Evolutionary conservation across 1,284 basidiomycete genomes (phyloP).

Genomic region (Apiotrichum laibachii): DNA sequence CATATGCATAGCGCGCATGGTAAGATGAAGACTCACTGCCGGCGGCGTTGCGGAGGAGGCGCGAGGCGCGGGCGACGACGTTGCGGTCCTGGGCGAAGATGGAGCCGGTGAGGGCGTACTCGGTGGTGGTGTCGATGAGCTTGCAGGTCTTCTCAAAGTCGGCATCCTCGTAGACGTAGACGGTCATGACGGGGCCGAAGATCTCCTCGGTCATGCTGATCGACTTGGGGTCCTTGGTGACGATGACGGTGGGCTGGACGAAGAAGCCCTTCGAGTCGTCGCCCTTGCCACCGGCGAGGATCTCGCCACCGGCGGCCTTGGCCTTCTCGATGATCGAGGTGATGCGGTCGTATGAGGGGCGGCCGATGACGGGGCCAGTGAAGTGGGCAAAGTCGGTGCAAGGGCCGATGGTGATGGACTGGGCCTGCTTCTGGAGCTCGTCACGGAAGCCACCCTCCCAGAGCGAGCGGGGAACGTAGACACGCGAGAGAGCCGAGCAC

Average conservation of each 20-base stretch:
- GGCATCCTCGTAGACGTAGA: constrained; percentile 81
- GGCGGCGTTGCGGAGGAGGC: constrained; percentile 71
- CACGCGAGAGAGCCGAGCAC: constrained; percentile 88
- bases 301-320: constrained; percentile 80
- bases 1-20: no score
- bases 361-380: constrained; percentile 92
- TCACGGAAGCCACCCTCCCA: constrained; percentile 89
- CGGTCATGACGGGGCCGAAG: constrained; percentile 94
- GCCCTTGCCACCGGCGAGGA: constrained; percentile 76
- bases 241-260: constrained; percentile 89
- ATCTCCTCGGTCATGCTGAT: constrained; percentile 94
- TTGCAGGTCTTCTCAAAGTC: constrained; percentile 80
- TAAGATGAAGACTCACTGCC: no score
- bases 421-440: constrained; percentile 68
- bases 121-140: constrained; percentile 80
- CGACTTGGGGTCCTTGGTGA: constrained; percentile 86
- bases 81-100: constrained; percentile 81
- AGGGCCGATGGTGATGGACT: constrained; percentile 80
- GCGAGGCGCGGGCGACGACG: constrained; percentile 71
- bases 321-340: constrained; percentile 81
- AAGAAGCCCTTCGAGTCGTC: constrained; percentile 93
- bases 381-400: constrained; percentile 79
- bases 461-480: constrained; percentile 82
- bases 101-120: constrained; percentile 86
- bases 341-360: constrained; percentile 82